phyloP scores from a whole-genome alignment of 75 land plant species.

The Sequoia sempervirens region DNA sequence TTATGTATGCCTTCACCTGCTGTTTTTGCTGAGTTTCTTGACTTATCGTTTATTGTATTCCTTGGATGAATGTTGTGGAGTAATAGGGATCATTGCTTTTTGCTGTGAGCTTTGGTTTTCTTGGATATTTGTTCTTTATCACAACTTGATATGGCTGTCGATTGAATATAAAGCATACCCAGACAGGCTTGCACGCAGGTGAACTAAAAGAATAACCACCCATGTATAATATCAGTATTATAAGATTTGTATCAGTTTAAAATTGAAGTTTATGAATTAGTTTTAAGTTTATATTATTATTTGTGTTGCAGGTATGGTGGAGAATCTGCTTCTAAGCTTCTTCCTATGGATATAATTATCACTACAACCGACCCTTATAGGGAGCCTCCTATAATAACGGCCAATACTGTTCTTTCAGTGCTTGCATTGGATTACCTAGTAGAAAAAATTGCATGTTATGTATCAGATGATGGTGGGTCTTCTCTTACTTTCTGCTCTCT shows the following conservation, averaged over 20 bases:
- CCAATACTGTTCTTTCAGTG: slow-evolving; percentile 9
- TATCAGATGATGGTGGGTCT: slow-evolving; percentile 13
- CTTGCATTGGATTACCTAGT: slow-evolving; percentile 18
- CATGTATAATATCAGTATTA: neutral
- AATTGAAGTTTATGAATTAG: neutral
- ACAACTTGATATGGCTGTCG: slow-evolving; percentile 1
- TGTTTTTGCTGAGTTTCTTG: neutral
- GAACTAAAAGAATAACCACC: no score
- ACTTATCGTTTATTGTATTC: neutral
- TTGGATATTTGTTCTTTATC: neutral
- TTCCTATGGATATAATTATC: slow-evolving; percentile 6
- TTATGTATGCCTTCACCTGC: neutral
- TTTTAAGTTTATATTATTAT: neutral
- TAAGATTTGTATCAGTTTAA: neutral
- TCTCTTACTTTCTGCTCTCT: slow-evolving; percentile 8
- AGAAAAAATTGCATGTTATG: slow-evolving; percentile 17
- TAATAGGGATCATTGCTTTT: neutral
- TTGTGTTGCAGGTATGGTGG: neutral
- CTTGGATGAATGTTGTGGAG: neutral
- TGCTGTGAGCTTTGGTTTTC: slow-evolving; percentile 2
- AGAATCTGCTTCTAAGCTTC: slow-evolving; percentile 3
- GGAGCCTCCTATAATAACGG: slow-evolving; percentile 1
- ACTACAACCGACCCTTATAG: slow-evolving; percentile 8
- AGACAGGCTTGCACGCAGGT: slow-evolving; percentile 5
- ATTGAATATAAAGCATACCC: neutral